These are phyloP conservation scores for Hypoxylon sp. DNA, from an alignment of 2,329 filamentous ascomycete species.

Conservation along the genomic window DNA sequence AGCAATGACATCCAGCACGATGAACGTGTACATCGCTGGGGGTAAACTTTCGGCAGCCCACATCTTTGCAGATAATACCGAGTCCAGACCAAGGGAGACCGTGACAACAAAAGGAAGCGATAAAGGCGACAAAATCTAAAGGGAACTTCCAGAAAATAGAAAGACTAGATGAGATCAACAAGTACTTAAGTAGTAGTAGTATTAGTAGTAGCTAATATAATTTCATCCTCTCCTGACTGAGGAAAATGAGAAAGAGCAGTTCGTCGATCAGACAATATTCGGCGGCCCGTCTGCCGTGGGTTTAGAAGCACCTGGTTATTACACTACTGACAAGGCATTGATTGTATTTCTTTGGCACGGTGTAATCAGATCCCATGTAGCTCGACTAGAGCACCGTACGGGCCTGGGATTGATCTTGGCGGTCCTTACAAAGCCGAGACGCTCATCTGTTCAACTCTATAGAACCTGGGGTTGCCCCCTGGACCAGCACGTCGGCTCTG, in stretches of 20 bases:
- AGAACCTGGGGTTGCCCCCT: constrained; percentile 5
- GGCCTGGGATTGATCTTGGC: constrained; percentile 10
- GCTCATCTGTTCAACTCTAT: constrained; percentile 7
- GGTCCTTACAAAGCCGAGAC: constrained; percentile 1
- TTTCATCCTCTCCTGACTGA: constrained; percentile 6
- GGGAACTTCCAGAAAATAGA: neutral
- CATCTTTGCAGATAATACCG: constrained; percentile 7
- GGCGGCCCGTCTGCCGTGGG: constrained; percentile 2
- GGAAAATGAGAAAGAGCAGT: neutral
- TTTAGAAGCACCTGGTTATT: constrained; percentile 6
- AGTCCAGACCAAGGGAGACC: constrained; percentile 4
- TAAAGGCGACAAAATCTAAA: neutral
- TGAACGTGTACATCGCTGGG: constrained; percentile 15
- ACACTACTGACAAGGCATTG: constrained; percentile 12
- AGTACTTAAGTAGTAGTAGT: constrained; percentile 15
- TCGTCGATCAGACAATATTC: constrained; percentile 16
- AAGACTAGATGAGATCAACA: constrained; percentile 1
- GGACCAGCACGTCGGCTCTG: constrained; percentile 1
- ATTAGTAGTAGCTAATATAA: no score
- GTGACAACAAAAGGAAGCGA: constrained; percentile 3
- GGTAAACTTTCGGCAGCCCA: constrained; percentile 24
- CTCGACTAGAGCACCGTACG: neutral
- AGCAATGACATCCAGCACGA: constrained; percentile 18
- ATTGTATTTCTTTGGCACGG: constrained; percentile 10
- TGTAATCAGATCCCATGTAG: constrained; percentile 15